A percentile compares a stretch with the other conserved stretches of the same genome.
Evolutionary conservation across 257 asterid species (phyloP).

Genomic region (Schizonepeta tenuifolia): DNA sequence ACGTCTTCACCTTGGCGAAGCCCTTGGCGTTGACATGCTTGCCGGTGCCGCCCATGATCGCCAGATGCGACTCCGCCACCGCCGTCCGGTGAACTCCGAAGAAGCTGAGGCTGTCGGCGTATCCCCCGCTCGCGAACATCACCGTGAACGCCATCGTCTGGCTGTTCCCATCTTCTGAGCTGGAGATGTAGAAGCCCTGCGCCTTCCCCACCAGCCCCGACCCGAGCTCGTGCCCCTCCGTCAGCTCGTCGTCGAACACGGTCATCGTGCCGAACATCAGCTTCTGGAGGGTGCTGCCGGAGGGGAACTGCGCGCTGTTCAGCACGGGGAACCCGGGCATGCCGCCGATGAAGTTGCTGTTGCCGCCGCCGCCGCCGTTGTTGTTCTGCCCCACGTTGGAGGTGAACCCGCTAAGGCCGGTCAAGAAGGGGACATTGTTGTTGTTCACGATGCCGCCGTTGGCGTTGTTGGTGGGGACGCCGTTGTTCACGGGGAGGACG

Average conservation of each 20-base stretch:
- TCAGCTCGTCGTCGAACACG: slow-evolving; percentile 75
- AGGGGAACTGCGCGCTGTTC: slow-evolving; percentile 61
- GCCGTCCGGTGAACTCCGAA: slow-evolving; percentile 72
- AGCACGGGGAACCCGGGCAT: slow-evolving; percentile 68
- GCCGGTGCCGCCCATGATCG: slow-evolving; percentile 92
- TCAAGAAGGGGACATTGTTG: slow-evolving; percentile 88
- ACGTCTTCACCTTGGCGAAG: slow-evolving; percentile 65
- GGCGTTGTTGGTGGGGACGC: slow-evolving; percentile 62
- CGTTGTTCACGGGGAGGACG: slow-evolving; percentile 67
- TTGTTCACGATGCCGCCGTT: slow-evolving; percentile 74
- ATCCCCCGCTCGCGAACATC: slow-evolving; percentile 71
- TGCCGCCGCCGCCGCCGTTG: neutral
- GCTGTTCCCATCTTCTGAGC: slow-evolving; percentile 83
- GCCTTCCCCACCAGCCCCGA: slow-evolving; percentile 85
- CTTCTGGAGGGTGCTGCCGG: slow-evolving; percentile 69
- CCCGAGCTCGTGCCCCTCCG: slow-evolving; percentile 70
- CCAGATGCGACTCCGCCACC: slow-evolving; percentile 80
- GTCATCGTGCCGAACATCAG: slow-evolving; percentile 81
- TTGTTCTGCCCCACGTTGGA: slow-evolving; percentile 52
- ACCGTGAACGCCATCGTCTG: slow-evolving; percentile 84
- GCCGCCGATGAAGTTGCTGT: slow-evolving; percentile 54
- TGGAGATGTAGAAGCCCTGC: slow-evolving; percentile 77
- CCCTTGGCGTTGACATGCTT: slow-evolving; percentile 81
- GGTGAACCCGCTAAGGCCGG: slow-evolving; percentile 76
- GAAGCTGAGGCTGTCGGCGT: slow-evolving; percentile 68